These are phyloP conservation scores for Pseudofabraea citricarpa DNA, from an alignment of 2,329 filamentous ascomycete genomes.

Conservation along the genomic window DNA sequence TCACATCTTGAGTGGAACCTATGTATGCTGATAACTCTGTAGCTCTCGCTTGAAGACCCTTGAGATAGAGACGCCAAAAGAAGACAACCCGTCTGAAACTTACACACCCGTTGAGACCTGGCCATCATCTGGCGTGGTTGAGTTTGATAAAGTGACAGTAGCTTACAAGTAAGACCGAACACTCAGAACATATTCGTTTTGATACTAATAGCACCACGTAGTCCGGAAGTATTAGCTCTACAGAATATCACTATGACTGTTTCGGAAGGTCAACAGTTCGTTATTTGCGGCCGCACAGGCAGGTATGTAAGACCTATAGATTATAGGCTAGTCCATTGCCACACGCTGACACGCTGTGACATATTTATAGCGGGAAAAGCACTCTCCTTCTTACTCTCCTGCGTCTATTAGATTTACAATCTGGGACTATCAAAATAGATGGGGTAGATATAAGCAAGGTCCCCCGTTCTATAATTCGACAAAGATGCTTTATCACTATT, in stretches of 20 bases:
- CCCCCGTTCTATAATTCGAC: slow-evolving; percentile 27
- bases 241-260: slow-evolving; percentile 38
- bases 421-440: slow-evolving; percentile 35
- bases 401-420: slow-evolving; percentile 37
- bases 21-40: neutral
- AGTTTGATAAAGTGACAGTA: slow-evolving; percentile 21
- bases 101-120: slow-evolving; percentile 18
- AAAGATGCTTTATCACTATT: slow-evolving; percentile 32
- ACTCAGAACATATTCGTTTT: slow-evolving; percentile 18
- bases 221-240: neutral
- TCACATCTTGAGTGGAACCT: neutral
- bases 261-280: slow-evolving; percentile 39
- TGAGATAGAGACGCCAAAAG: slow-evolving; percentile 33
- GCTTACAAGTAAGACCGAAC: slow-evolving; percentile 24
- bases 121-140: slow-evolving; percentile 25
- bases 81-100: slow-evolving; percentile 20
- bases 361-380: slow-evolving; percentile 27
- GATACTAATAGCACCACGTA: slow-evolving; percentile 33
- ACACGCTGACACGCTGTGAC: neutral
- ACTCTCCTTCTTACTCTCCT: slow-evolving; percentile 41
- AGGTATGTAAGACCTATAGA: slow-evolving; percentile 13
- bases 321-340: neutral
- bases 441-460: slow-evolving; percentile 34
- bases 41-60: slow-evolving; percentile 29
- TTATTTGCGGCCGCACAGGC: slow-evolving; percentile 48